These are phyloP conservation scores for Saturnispora saitoi DNA, from an alignment of 805 yeast species.

Conservation along the genomic window DNA sequence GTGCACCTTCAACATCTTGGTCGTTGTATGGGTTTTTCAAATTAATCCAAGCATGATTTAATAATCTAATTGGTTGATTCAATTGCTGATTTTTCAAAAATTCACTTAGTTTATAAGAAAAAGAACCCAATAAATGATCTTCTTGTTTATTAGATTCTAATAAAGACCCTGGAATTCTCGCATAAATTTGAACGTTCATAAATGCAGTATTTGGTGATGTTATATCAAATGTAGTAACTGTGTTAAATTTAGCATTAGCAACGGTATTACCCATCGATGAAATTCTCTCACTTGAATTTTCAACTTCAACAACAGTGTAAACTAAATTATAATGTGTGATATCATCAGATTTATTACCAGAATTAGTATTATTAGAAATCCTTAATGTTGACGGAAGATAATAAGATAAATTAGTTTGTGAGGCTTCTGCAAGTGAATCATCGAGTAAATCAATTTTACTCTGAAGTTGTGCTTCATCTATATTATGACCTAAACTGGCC, in stretches of 20 bases:
- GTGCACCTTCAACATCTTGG: slow-evolving; percentile 24
- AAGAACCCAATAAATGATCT: slow-evolving; percentile 71
- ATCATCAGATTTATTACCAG: slow-evolving; percentile 57
- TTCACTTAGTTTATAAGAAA: slow-evolving; percentile 44
- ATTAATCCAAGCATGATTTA: slow-evolving; percentile 54
- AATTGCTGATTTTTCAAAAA: slow-evolving; percentile 11
- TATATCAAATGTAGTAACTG: slow-evolving; percentile 86
- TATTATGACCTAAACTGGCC: slow-evolving; percentile 45
- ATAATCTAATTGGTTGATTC: slow-evolving; percentile 40
- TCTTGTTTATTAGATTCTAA: slow-evolving; percentile 34
- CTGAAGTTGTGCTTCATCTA: slow-evolving; percentile 26
- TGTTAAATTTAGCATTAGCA: slow-evolving; percentile 73
- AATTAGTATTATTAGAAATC: slow-evolving; percentile 30
- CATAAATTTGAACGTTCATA: slow-evolving; percentile 69
- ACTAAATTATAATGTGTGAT: slow-evolving; percentile 39
- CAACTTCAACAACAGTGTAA: slow-evolving; percentile 86
- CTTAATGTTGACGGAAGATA: slow-evolving; percentile 38
- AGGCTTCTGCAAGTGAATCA: slow-evolving; percentile 23
- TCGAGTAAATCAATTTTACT: slow-evolving; percentile 28
- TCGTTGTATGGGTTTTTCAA: slow-evolving; percentile 28
- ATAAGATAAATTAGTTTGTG: slow-evolving; percentile 23
- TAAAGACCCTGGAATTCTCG: slow-evolving; percentile 62
- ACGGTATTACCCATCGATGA: slow-evolving; percentile 83
- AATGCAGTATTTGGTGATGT: slow-evolving; percentile 37
- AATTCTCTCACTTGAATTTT: slow-evolving; percentile 82